Conservation (phyloP, 371 early-diverging fungal genomes). For the Nematocida sp. region DNA sequence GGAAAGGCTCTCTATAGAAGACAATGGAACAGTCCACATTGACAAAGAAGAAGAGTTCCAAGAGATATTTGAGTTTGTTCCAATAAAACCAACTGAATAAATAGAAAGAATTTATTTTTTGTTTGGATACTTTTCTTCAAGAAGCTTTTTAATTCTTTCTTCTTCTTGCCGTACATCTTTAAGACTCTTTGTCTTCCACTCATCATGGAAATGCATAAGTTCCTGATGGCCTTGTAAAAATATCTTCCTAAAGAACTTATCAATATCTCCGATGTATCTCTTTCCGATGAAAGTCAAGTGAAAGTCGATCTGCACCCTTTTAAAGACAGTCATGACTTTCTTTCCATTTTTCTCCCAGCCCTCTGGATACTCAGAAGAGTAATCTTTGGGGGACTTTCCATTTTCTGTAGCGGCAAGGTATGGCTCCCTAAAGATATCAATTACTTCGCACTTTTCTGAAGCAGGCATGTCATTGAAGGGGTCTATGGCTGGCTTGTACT, state of each 20-base stretch:
- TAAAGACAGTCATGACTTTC: slow-evolving; percentile 61
- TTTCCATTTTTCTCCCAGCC: slow-evolving; percentile 27
- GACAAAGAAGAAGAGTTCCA: neutral
- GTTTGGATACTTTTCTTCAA: slow-evolving; percentile 32
- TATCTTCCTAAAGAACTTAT: slow-evolving; percentile 54
- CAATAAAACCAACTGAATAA: neutral
- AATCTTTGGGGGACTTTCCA: slow-evolving; percentile 2
- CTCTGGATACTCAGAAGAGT: slow-evolving; percentile 4
- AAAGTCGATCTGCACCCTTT: slow-evolving; percentile 62
- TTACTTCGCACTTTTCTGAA: slow-evolving; percentile 31
- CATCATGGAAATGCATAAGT: slow-evolving; percentile 58
- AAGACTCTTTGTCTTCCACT: slow-evolving; percentile 60
- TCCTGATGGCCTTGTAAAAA: slow-evolving; percentile 60
- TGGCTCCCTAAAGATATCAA: slow-evolving; percentile 10
- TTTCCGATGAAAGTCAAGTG: slow-evolving; percentile 60
- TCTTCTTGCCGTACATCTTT: slow-evolving; percentile 60
- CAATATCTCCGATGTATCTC: slow-evolving; percentile 61
- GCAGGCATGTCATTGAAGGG: slow-evolving; percentile 32
- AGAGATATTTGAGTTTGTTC: neutral
- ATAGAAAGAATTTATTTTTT: neutral
- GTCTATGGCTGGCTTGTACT: slow-evolving; percentile 35
- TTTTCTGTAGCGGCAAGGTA: slow-evolving; percentile 1
- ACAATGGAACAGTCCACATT: slow-evolving; percentile 34
- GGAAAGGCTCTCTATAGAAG: slow-evolving; percentile 32
- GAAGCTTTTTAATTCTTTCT: slow-evolving; percentile 23